phyloP scores from a whole-genome alignment of 768 basidiomycete genomes.

The Butyriboletus loyo region DNA sequence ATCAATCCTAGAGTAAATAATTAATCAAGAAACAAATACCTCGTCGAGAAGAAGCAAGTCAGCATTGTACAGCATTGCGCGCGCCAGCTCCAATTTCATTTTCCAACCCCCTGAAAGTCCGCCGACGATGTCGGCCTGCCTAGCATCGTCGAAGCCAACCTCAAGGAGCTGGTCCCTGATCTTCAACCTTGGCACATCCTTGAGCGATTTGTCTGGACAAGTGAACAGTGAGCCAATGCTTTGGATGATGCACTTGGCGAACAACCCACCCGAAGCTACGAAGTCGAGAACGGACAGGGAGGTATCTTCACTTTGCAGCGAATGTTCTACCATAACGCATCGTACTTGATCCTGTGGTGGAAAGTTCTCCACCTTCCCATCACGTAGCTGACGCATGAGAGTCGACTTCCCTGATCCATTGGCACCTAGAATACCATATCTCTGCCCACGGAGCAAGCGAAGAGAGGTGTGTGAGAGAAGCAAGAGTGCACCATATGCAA shows the following conservation, averaged over 20 bases:
- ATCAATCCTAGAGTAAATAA: constrained; percentile 18
- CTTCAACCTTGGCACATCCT: constrained; percentile 57
- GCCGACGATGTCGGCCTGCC: constrained; percentile 83
- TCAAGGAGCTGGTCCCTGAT: constrained; percentile 78
- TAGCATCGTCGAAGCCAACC: constrained; percentile 87
- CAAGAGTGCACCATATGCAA: constrained; percentile 92
- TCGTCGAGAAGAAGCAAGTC: constrained; percentile 84
- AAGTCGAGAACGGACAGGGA: constrained; percentile 84
- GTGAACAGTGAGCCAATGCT: not conserved
- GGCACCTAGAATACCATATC: constrained; percentile 94
- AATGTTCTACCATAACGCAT: constrained; percentile 96
- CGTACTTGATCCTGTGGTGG: constrained; percentile 83
- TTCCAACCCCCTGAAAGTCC: constrained; percentile 98
- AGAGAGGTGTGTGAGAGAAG: constrained; percentile 92
- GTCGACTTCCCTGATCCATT: constrained; percentile 97
- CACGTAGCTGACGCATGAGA: constrained; percentile 90
- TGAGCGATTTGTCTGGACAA: constrained; percentile 63
- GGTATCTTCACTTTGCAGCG: constrained; percentile 89
- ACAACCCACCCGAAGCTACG: constrained; percentile 69
- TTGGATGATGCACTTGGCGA: constrained; percentile 2
- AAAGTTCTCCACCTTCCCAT: constrained; percentile 96
- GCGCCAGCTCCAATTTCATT: constrained; percentile 95
- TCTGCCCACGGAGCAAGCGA: constrained; percentile 82
- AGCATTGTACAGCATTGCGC: constrained; percentile 96
- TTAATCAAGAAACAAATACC: constrained; percentile 33